Conservation (phyloP, 805 yeast species). For the Lachancea quebecensis region DNA sequence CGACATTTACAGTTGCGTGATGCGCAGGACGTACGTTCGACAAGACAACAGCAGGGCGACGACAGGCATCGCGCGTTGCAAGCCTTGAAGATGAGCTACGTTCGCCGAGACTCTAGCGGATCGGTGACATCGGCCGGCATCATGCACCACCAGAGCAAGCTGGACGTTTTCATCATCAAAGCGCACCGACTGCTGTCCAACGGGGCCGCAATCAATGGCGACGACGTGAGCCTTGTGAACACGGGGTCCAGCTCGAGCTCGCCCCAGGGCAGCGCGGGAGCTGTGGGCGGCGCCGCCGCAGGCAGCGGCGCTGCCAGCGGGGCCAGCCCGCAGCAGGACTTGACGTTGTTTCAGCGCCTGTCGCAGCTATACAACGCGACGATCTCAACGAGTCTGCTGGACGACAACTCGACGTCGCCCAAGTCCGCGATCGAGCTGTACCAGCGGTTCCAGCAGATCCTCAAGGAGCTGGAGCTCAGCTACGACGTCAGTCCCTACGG, state of each 20-base stretch:
- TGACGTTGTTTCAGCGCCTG: constrained; percentile 18
- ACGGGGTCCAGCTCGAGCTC: constrained; percentile 5
- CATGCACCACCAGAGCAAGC: constrained; percentile 21
- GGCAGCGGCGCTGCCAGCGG: neutral
- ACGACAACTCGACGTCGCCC: constrained; percentile 28
- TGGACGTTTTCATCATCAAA: constrained; percentile 26
- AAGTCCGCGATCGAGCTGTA: constrained; percentile 30
- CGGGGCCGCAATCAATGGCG: constrained; percentile 16
- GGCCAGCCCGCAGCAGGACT: constrained; percentile 2
- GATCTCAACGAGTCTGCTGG: constrained; percentile 20
- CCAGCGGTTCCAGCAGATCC: constrained; percentile 30
- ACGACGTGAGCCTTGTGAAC: constrained; percentile 9
- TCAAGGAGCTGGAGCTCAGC: constrained; percentile 29
- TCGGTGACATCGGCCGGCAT: constrained; percentile 8
- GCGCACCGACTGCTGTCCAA: constrained; percentile 19
- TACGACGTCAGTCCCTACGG: constrained; percentile 27
- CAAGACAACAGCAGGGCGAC: no score
- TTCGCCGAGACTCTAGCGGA: constrained; percentile 8
- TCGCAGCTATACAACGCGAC: constrained; percentile 27
- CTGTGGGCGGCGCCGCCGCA: neutral
- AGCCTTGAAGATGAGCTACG: constrained; percentile 8
- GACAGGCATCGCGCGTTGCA: neutral
- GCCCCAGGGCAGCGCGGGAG: constrained; percentile 2
- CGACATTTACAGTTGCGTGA: neutral
- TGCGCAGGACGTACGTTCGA: neutral